Evolutionary conservation across 345 rosid species (phyloP).

Genomic region (Stellera chamaejasme): DNA sequence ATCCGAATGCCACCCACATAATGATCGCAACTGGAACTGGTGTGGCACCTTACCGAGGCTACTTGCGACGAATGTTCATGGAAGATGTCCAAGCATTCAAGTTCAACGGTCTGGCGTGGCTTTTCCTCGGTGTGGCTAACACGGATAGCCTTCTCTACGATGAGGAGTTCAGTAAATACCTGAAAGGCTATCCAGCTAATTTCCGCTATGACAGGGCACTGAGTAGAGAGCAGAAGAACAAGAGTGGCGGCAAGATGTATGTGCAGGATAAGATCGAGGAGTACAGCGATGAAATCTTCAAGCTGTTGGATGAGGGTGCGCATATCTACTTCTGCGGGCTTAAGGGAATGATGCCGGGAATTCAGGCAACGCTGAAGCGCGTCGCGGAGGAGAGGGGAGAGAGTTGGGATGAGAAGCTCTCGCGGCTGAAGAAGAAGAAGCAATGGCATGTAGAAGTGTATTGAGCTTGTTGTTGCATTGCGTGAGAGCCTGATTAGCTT

Average conservation of each 20-base stretch:
- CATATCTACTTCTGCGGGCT: slow-evolving; percentile 98
- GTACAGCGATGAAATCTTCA: slow-evolving; percentile 86
- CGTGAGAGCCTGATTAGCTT: too few species aligned
- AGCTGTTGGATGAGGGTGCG: slow-evolving; percentile 81
- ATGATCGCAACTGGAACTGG: slow-evolving; percentile 99
- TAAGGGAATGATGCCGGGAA: slow-evolving; percentile 98
- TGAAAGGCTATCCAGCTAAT: slow-evolving; percentile 60
- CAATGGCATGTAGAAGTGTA: slow-evolving; percentile 99
- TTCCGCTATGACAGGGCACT: slow-evolving; percentile 84
- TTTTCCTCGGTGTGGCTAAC: slow-evolving; percentile 98
- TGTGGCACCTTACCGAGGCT: slow-evolving; percentile 87
- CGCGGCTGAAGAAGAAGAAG: slow-evolving; percentile 94
- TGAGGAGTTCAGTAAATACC: slow-evolving; percentile 76
- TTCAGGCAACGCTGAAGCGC: slow-evolving; percentile 80
- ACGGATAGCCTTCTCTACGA: slow-evolving; percentile 90
- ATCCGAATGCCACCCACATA: slow-evolving; percentile 81
- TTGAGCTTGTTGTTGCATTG: slow-evolving; percentile 19
- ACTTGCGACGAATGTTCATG: slow-evolving; percentile 96
- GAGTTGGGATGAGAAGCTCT: slow-evolving; percentile 91
- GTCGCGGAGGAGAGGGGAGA: slow-evolving; percentile 89
- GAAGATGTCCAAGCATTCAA: slow-evolving; percentile 70
- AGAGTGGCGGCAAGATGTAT: slow-evolving; percentile 94
- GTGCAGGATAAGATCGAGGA: slow-evolving; percentile 98
- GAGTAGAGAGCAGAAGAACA: slow-evolving; percentile 90
- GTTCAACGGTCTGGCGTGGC: slow-evolving; percentile 93